phyloP scores from a whole-genome alignment of 495 filamentous ascomycete genomes.

The Gamarada debralockiae region DNA sequence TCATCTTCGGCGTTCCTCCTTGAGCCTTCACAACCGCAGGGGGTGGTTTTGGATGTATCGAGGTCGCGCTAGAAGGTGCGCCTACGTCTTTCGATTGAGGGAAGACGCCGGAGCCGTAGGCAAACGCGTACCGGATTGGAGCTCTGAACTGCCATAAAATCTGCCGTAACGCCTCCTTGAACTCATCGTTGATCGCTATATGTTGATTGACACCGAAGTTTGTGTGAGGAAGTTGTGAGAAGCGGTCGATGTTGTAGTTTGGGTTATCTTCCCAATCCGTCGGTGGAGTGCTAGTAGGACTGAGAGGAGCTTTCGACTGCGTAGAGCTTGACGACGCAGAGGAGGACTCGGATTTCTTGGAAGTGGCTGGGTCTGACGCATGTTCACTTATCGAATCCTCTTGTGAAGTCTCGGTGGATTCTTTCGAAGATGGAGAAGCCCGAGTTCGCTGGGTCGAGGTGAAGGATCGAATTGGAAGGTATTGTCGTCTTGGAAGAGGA shows the following conservation, averaged over 20 bases:
- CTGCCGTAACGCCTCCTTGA: constrained; percentile 83
- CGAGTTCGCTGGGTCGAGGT: neutral
- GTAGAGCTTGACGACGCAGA: constrained; percentile 1
- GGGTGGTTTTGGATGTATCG: constrained; percentile 72
- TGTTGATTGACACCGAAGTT: constrained; percentile 95
- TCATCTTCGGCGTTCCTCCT: constrained; percentile 87
- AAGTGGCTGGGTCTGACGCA: neutral
- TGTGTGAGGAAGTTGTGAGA: constrained; percentile 80
- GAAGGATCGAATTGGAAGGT: neutral
- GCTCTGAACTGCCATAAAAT: constrained; percentile 92
- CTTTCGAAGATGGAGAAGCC: neutral
- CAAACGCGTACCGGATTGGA: constrained; percentile 92
- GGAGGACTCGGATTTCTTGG: neutral
- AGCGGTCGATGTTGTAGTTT: constrained; percentile 68
- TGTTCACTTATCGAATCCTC: neutral
- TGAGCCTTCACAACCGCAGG: constrained; percentile 75
- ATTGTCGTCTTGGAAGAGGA: neutral
- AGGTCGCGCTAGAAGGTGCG: constrained; percentile 28
- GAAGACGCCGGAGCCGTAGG: constrained; percentile 96
- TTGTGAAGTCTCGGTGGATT: neutral
- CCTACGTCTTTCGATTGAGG: constrained; percentile 57
- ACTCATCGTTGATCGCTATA: constrained; percentile 88
- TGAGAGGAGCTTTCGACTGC: neutral
- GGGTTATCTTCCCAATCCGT: constrained; percentile 74
- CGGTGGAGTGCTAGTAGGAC: constrained; percentile 8